Conservation (phyloP, 768 basidiomycete genomes). For the Lactifluus pinguis region DNA sequence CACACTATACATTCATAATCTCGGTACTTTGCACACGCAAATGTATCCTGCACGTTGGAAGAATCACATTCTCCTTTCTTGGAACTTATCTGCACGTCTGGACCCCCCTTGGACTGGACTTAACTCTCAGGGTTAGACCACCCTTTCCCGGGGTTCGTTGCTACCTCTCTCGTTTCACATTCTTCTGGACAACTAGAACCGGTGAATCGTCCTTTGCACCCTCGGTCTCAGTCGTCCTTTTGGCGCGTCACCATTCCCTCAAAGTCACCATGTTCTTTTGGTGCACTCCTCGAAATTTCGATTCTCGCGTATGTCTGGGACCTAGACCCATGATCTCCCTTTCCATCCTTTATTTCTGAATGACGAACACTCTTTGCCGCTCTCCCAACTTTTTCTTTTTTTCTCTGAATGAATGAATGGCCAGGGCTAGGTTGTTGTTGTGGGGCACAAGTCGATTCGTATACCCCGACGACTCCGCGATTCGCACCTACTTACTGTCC, state of each 20-base stretch:
- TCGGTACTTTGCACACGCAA: conserved; percentile 14
- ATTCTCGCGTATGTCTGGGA: neutral
- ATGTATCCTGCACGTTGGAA: conserved; percentile 3
- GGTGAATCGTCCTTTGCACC: conserved; percentile 14
- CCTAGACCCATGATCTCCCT: neutral
- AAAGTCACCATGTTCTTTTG: conserved; percentile 5
- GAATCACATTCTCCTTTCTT: conserved; percentile 15
- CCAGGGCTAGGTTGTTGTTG: neutral
- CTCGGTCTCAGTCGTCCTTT: conserved; percentile 3
- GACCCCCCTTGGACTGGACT: conserved; percentile 6
- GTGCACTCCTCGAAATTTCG: neutral
- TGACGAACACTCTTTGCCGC: conserved; percentile 6
- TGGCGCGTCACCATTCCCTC: conserved; percentile 4
- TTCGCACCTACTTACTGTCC: neutral
- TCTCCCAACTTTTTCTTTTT: neutral
- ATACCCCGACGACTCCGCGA: conserved; percentile 15
- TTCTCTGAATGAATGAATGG: neutral
- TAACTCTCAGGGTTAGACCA: neutral
- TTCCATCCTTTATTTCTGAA: neutral
- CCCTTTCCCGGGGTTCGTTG: conserved; percentile 12
- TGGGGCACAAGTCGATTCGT: neutral
- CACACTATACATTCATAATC: conserved; percentile 8
- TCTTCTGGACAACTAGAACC: conserved; percentile 15
- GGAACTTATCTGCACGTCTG: conserved; percentile 8
- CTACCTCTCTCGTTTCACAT: conserved; percentile 13